Evolutionary conservation across 495 filamentous ascomycete genomes (phyloP).

Genomic region (Beverwykella pulmonaria): DNA sequence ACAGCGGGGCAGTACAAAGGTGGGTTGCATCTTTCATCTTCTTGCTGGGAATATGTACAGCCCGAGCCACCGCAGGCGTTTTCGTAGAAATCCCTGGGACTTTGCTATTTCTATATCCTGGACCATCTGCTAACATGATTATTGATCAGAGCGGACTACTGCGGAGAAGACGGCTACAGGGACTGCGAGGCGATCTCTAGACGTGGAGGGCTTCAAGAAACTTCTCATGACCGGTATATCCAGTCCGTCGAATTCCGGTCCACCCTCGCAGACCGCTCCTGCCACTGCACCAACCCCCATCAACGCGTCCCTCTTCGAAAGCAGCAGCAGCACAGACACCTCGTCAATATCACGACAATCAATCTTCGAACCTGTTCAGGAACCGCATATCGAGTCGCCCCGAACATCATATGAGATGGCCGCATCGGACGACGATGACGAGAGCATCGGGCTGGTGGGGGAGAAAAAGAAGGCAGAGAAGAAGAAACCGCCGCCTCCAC

Average conservation of each 20-base stretch:
- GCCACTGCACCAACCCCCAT: constrained; percentile 13
- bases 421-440: constrained; percentile 40
- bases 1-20: constrained; percentile 18
- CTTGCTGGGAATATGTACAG: not conserved
- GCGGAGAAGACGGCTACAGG: constrained; percentile 16
- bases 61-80: too few relatives aligned
- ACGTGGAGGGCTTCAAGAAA: constrained; percentile 47
- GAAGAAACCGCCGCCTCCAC: constrained; percentile 42
- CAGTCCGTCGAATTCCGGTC: constrained; percentile 27
- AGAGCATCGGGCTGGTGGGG: constrained; percentile 38
- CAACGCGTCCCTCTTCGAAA: constrained; percentile 33
- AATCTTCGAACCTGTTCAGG: constrained; percentile 43
- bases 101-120: not conserved
- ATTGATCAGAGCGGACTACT: constrained; percentile 23
- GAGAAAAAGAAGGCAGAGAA: constrained; percentile 30
- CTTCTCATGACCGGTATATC: constrained; percentile 46
- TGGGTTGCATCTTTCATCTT: constrained; percentile 5
- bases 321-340: constrained; percentile 47
- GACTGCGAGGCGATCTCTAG: constrained; percentile 33
- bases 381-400: constrained; percentile 41
- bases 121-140: constrained; percentile 2
- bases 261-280: constrained; percentile 13
- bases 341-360: constrained; percentile 47
- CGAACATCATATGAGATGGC: constrained; percentile 43
- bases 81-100: too few relatives aligned